Evolutionary conservation across 2,329 filamentous ascomycete genomes (phyloP), one percentile per base, ranked within the genome.

Genomic region (Colletotrichum tofieldiae): DNA sequence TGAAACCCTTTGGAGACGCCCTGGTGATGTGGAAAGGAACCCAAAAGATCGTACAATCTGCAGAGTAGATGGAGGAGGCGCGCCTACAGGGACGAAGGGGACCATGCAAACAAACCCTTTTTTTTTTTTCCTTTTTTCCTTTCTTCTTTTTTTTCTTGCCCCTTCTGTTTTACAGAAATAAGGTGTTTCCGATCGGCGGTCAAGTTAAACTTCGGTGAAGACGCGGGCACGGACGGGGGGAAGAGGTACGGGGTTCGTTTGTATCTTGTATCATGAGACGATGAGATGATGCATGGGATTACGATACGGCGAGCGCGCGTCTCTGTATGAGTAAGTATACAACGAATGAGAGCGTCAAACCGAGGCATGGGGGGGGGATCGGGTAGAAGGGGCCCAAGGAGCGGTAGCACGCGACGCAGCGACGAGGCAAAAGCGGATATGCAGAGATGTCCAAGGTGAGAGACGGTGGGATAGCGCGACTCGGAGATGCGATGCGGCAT

Each of bases 141-240:
- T 11, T 11, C 8, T 8, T 6, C 8, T 37, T 37, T 26, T 26
- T 26, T 26, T 2, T 26, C 23, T 26, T 26, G 23, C 23, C 23
- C 23, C 23, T 26, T 26, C 1, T 26, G 23, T 26, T 37, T 5
- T 9, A 37, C 35, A 37, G 35, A 35, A 49, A 62, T 29, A 62
- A 41, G 41, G 60, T 54, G 56, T 62, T 56, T 59, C 59, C 52
- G 69, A 64, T 64, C 65, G 59, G 69, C 59, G 69, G 69, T 69
- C 65, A 59, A 64, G 69, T 55, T 69, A 69, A 59, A 43, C 52
- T 63, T 72, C 45, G 69, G 52, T 64, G 37, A 58, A 62, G 32
- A 58, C 32, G 23, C 32, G 35, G 51, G 35, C 52, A 58, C 51
- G 12, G 41, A 29, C 60, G 16, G 56, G 47, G n/a, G 12, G 23